Conservation (phyloP, 257 asterid species). For the Ocimum tenuiflorum region DNA sequence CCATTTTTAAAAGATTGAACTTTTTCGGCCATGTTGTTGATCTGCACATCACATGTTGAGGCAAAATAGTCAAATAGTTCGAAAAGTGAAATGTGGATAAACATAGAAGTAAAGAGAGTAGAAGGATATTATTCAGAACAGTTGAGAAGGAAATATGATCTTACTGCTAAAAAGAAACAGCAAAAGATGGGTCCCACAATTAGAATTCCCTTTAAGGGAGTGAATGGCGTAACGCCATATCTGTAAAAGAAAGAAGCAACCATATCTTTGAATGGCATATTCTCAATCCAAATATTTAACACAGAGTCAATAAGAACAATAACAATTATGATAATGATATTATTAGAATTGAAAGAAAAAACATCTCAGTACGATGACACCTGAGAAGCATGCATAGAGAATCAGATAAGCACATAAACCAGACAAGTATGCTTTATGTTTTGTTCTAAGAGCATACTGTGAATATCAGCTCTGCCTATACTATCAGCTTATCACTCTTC, state of each 20-base stretch:
- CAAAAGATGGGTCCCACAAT: slow-evolving; percentile 65
- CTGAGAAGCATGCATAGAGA: not conserved
- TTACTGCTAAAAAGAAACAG: slow-evolving; percentile 84
- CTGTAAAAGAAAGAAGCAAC: slow-evolving; percentile 43
- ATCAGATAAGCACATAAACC: not conserved
- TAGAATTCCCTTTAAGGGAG: slow-evolving; percentile 66
- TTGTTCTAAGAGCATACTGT: not conserved
- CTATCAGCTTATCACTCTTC: not conserved
- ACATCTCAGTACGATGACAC: not conserved
- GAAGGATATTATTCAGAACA: not conserved
- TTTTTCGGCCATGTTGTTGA: slow-evolving; percentile 67
- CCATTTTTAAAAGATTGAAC: slow-evolving; percentile 84
- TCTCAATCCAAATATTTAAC: not conserved
- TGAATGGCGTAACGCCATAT: slow-evolving; percentile 72
- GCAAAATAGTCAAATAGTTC: slow-evolving; percentile 1
- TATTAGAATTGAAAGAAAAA: not conserved
- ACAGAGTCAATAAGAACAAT: not conserved
- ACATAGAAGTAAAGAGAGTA: not conserved
- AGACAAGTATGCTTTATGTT: not conserved
- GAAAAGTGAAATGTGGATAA: not conserved
- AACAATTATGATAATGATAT: too few relatives aligned
- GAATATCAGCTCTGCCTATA: not conserved
- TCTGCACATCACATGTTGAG: slow-evolving; percentile 36
- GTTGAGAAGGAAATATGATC: slow-evolving; percentile 23
- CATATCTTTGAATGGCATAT: not conserved